A percentile compares a stretch with the other conserved stretches of the same genome.
These are phyloP conservation scores for Clonostachys solani DNA, from an alignment of 2,329 filamentous ascomycete species.

Conservation along the genomic window DNA sequence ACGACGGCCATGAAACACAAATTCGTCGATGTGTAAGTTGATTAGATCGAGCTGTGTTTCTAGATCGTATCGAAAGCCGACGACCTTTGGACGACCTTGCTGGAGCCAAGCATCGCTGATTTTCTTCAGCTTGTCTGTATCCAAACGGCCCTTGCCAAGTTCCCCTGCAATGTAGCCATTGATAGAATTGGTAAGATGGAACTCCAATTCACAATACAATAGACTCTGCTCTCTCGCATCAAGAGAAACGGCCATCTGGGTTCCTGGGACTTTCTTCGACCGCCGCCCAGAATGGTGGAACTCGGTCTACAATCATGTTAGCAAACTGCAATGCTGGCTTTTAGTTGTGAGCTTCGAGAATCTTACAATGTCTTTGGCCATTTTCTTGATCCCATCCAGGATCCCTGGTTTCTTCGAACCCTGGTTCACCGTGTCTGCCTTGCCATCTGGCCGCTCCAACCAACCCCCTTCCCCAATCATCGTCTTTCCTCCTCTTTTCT, in stretches of 20 bases:
- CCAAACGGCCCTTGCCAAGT: slow-evolving; percentile 49
- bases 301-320: slow-evolving; percentile 25
- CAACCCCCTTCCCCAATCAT: slow-evolving; percentile 53
- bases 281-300: slow-evolving; percentile 24
- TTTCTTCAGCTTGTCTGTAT: slow-evolving; percentile 44
- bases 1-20: slow-evolving; percentile 48
- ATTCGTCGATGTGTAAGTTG: slow-evolving; percentile 41
- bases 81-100: slow-evolving; percentile 48
- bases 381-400: slow-evolving; percentile 43
- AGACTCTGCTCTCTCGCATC: slow-evolving; percentile 53
- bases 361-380: slow-evolving; percentile 49
- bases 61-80: slow-evolving; percentile 55
- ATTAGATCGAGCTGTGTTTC: slow-evolving; percentile 57
- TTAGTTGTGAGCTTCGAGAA: too few relatives aligned
- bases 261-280: slow-evolving; percentile 13
- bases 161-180: slow-evolving; percentile 48
- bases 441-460: slow-evolving; percentile 39
- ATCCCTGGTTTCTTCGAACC: slow-evolving; percentile 33
- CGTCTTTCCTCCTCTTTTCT: slow-evolving; percentile 40
- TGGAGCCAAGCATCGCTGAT: slow-evolving; percentile 46
- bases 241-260: slow-evolving; percentile 42
- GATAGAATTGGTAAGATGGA: slow-evolving; percentile 43
- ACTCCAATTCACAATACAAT: slow-evolving; percentile 56
- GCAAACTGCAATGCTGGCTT: slow-evolving; percentile 1
- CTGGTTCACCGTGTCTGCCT: slow-evolving; percentile 14